Base-by-base conservation (phyloP, 1,284 basidiomycete species). In the Ustanciosporium gigantosporum region DNA sequence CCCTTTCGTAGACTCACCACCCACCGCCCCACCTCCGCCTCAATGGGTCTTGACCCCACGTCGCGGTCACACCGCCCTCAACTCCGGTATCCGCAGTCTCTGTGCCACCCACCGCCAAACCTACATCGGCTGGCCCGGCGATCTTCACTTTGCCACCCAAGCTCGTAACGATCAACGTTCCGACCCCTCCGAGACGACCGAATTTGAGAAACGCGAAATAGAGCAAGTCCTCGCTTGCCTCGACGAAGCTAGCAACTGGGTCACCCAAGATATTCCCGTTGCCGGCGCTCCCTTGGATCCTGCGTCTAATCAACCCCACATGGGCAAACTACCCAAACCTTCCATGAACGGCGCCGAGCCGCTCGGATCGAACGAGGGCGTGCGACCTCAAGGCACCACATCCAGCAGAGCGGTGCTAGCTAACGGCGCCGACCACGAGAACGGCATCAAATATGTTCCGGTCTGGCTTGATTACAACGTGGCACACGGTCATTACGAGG, bases 31-130 rank as follows among this genome's bases (percentile, higher is more conserved):
- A 11, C 40, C 50, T 3, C 58, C 47, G 24, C 70, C 71, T 3
- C 75, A 76, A 24, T 98, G 94, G 94, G 84, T 86, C 11, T 81
- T 98, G 8, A 81, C 84, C 9, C 85, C 87, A 3, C 84, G 93
- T 27, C 87, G 91, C 48, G 94, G 92, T 19, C 94, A 98, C 79
- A 86, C 90, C 5, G 94, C 94, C 7, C 91, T 98, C 88, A 88
- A 94, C 66, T 89, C 88, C 39, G 94, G 95, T 27, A 92, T 97
- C 71, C 85, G 87, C 47, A 89, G 87, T 4, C 84, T 98, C 35
- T 84, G 87, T 11, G 81, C 85, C 13, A 88, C 88, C 0, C 89
- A 94, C 78, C 87, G 91, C 62, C 91, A 98, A 81, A 79, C 95
- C 61, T 86, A 96, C 70, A 84, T 97, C 36, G 94, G 91, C 22